Evolutionary conservation across 345 rosid species (phyloP).

Genomic region (Eutrema yunnanense): DNA sequence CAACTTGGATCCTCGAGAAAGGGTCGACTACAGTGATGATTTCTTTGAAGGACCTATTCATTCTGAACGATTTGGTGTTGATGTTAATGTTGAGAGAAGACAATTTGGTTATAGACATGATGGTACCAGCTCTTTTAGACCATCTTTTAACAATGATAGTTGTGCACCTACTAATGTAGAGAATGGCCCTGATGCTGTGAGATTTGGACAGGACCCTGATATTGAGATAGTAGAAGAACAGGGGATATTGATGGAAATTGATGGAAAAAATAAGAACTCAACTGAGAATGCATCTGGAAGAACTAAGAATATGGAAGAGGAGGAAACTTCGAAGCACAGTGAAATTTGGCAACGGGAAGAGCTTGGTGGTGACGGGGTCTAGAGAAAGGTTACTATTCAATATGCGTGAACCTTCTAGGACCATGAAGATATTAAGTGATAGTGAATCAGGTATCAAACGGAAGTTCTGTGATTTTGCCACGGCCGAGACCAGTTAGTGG

Average conservation of each 20-base stretch:
- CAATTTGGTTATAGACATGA: conserved; percentile 60
- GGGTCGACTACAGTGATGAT: conserved; percentile 41
- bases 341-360: conserved; percentile 45
- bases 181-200: conserved; percentile 48
- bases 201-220: conserved; percentile 45
- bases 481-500: neutral
- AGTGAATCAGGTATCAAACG: conserved; percentile 3
- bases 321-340: conserved; percentile 52
- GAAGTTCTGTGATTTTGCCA: neutral
- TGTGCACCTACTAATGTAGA: conserved; percentile 41
- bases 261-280: conserved; percentile 47
- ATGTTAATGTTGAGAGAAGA: conserved; percentile 57
- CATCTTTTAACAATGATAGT: conserved; percentile 42
- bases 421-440: neutral
- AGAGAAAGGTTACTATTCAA: conserved; percentile 53
- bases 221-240: conserved; percentile 43
- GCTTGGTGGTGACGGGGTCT: conserved; percentile 43
- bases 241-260: conserved; percentile 53
- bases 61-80: conserved; percentile 57
- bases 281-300: conserved; percentile 55
- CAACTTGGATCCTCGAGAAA: conserved; percentile 54
- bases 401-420: conserved; percentile 18
- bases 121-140: conserved; percentile 58
- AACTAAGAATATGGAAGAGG: conserved; percentile 47
- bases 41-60: conserved; percentile 51